phyloP scores from a whole-genome alignment of 257 asterid species.

The Jacaranda mimosifolia region DNA sequence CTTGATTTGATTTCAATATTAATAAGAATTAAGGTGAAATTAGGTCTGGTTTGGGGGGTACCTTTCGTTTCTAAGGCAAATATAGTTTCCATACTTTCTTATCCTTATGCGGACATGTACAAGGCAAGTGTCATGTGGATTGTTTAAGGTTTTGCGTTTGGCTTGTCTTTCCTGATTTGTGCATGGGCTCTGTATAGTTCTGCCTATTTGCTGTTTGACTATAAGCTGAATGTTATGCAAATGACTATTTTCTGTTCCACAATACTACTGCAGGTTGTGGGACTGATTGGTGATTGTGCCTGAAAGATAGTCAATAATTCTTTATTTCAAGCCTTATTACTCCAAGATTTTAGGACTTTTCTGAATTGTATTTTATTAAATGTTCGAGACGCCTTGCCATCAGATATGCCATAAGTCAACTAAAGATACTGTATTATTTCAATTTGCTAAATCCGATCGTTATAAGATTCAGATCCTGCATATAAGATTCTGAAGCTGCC shows the following conservation, averaged over 20 bases:
- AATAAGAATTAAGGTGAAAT: too few relatives aligned
- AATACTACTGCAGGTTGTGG: constrained; percentile 80
- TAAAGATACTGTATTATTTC: constrained; percentile 61
- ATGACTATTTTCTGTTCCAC: constrained; percentile 64
- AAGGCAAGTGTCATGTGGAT: background rate
- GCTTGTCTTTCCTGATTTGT: background rate
- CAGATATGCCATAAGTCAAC: constrained; percentile 59
- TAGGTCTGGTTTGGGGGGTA: too few relatives aligned
- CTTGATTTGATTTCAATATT: background rate
- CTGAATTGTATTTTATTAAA: constrained; percentile 52
- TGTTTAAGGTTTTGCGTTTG: background rate
- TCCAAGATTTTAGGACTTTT: constrained; percentile 45
- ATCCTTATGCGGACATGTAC: background rate
- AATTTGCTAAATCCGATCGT: constrained; percentile 48
- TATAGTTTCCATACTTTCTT: background rate
- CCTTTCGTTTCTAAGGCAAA: background rate
- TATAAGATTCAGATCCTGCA: constrained; percentile 51
- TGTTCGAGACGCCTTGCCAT: constrained; percentile 65
- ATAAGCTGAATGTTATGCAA: constrained; percentile 40
- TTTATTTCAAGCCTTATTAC: constrained; percentile 59
- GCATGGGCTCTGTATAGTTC: constrained; percentile 5
- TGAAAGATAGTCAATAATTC: constrained; percentile 55
- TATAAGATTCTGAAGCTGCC: constrained; percentile 53
- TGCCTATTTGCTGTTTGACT: constrained; percentile 31
- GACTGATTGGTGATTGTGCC: constrained; percentile 73